Percentiles rank a stretch among this genome's conserved stretches.
Conservation (phyloP, 495 filamentous ascomycete genomes). For the Glarea lozoyensis region DNA sequence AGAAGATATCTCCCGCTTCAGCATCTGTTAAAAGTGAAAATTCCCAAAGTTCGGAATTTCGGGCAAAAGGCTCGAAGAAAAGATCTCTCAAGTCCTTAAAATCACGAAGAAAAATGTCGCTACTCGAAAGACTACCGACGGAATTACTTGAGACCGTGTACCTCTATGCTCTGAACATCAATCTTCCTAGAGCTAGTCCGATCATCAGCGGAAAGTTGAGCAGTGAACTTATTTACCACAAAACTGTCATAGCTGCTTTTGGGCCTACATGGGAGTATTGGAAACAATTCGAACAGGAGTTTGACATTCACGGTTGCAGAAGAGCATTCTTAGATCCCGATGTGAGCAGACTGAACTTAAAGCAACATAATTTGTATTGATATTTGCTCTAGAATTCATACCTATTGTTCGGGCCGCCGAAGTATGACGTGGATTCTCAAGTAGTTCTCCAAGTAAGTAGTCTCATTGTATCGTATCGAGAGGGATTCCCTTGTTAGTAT, state of each 20-base stretch:
- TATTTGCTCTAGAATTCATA: no score
- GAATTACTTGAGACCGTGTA: conserved; percentile 49
- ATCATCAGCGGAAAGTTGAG: conserved; percentile 18
- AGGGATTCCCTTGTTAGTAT: no score
- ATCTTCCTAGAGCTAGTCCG: conserved; percentile 32
- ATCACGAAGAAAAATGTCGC: conserved; percentile 24
- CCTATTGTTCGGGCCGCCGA: no score
- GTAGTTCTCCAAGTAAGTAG: no score
- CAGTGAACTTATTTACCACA: conserved; percentile 14
- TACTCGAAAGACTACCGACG: conserved; percentile 40
- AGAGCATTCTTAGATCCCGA: no score
- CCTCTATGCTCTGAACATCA: conserved; percentile 37
- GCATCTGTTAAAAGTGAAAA: not conserved
- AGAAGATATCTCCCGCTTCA: not conserved
- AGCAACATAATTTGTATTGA: no score
- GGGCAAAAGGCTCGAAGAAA: conserved; percentile 8
- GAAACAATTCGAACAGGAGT: no score
- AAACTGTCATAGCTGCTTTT: conserved; percentile 14
- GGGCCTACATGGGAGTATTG: conserved; percentile 15
- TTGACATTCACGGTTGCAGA: no score
- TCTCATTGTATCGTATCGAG: no score
- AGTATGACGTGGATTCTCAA: no score
- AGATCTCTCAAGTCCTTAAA: conserved; percentile 13
- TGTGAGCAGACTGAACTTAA: no score
- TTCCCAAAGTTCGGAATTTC: no score